These are phyloP conservation scores for Peronospora belbahrii DNA, from an alignment of 352 stramenopile genomes.

Conservation along the genomic window DNA sequence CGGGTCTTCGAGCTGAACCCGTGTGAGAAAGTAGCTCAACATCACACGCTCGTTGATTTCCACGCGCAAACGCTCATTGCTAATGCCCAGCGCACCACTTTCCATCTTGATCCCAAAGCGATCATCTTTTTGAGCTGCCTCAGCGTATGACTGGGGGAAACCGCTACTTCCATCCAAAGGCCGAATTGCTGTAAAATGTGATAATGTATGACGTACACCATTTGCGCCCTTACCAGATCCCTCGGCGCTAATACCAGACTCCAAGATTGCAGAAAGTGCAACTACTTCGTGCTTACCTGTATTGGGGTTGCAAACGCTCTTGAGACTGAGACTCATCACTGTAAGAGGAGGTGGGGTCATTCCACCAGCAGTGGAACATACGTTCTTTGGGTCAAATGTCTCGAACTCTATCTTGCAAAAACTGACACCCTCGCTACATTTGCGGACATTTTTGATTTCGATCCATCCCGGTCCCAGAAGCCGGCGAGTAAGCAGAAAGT, in stretches of 20 bases:
- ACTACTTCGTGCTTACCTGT: slow-evolving; percentile 95
- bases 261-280: slow-evolving; percentile 68
- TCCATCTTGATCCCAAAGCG: slow-evolving; percentile 48
- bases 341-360: slow-evolving; percentile 87
- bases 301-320: slow-evolving; percentile 95
- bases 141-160: slow-evolving; percentile 54
- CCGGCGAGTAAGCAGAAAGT: slow-evolving; percentile 95
- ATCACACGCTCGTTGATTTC: slow-evolving; percentile 82
- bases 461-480: slow-evolving; percentile 98
- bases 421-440: slow-evolving; percentile 55
- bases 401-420: slow-evolving; percentile 94
- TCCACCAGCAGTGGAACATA: slow-evolving; percentile 71
- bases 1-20: slow-evolving; percentile 94
- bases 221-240: slow-evolving; percentile 35
- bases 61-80: slow-evolving; percentile 50
- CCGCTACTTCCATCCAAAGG: slow-evolving; percentile 52
- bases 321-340: slow-evolving; percentile 95
- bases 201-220: slow-evolving; percentile 33
- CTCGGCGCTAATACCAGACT: slow-evolving; percentile 66
- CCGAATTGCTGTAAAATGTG: slow-evolving; percentile 78
- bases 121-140: slow-evolving; percentile 43
- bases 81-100: slow-evolving; percentile 28
- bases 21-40: slow-evolving; percentile 82
- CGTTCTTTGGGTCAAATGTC: slow-evolving; percentile 87
- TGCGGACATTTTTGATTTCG: slow-evolving; percentile 86